Base-by-base conservation (phyloP, 192 early-diverging fungal genomes). In the Geranomyces variabilis region DNA sequence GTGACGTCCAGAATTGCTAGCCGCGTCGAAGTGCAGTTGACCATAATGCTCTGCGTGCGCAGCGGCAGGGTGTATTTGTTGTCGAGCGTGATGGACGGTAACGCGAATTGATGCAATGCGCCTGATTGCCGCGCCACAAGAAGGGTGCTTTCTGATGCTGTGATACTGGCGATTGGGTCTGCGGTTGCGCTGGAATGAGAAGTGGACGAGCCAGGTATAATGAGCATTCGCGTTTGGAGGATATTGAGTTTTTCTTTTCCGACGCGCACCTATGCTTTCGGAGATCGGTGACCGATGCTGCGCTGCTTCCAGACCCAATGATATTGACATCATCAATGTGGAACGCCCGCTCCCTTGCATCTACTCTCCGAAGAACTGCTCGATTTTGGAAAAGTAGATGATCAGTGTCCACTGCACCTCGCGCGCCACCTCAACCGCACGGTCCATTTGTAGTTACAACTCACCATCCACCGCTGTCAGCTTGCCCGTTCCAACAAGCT, bases 1-100 rank as follows among this genome's bases (percentile, higher is more conserved):
- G 81, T 26, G 15, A 70, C 49, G 67, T 88, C 87, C 64, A 84
- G 41, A 21, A 88, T 69, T 47, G 81, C 71, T 0, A 84, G 47
- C 57, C 78, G 63, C 0, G 75, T 75, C 5, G 69, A 71, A 55
- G 76, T 78, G 44, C 74, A 83, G 74, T 88, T 88, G 29, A 87
- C 46, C 0, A 69, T 31, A 14, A 86, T 78, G 14, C 47, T 65
- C 9, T 73, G 67, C 1, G 82, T 73, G 4, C 77, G 76, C 3
- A 83, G 56, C 1, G 71, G 75, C 21, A 77, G 62, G 1, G 70
- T 55, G 58, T 84, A 86, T 66, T 80, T 80, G 64, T 74, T 77
- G 21, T 83, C 80, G 19, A 87, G 67, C 9, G 74, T 73, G n/a
- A 88, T 51, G 41, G 76, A 77, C 43, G 86, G 87, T 19, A 88